These are phyloP conservation scores for Tylopilus sp. DNA, from an alignment of 768 basidiomycete genomes.

Conservation along the genomic window DNA sequence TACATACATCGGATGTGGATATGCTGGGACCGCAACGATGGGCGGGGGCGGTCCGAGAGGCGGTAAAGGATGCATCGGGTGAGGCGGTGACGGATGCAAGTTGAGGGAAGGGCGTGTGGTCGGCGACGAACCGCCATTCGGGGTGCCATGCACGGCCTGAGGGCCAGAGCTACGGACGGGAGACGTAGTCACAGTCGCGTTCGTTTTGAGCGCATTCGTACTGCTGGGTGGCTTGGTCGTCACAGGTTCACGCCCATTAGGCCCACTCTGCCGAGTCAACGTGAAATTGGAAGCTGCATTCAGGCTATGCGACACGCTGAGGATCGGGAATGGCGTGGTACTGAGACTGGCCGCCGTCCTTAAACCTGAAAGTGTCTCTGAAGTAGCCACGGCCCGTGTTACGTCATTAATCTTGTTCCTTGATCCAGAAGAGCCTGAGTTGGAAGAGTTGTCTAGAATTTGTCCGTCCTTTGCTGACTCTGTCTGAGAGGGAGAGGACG, in stretches of 20 bases:
- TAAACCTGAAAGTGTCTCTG: not conserved
- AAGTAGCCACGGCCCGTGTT: not conserved
- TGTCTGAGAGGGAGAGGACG: slow-evolving; percentile 1
- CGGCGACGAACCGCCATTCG: not conserved
- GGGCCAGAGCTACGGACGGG: not conserved
- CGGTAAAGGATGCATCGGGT: slow-evolving; percentile 7
- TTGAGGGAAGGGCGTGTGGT: not conserved
- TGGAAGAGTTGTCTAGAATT: not conserved
- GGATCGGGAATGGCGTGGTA: slow-evolving; percentile 21
- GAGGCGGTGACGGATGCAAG: slow-evolving; percentile 13
- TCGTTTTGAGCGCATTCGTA: slow-evolving; percentile 7
- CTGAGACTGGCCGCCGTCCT: not conserved
- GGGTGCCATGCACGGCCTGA: not conserved
- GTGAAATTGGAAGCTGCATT: not conserved
- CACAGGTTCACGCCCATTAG: not conserved
- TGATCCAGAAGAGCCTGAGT: not conserved
- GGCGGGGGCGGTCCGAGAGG: slow-evolving; percentile 12
- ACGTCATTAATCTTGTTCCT: not conserved
- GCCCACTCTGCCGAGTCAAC: not conserved
- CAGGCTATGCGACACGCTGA: slow-evolving; percentile 9
- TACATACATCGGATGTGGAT: slow-evolving; percentile 20
- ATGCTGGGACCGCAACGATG: slow-evolving; percentile 16
- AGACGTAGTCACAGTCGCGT: slow-evolving; percentile 1
- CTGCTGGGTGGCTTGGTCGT: not conserved
- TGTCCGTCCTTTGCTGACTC: not conserved